Evolutionary conservation across 106 monocot species (phyloP).

Genomic region (Triglochin maritima): DNA sequence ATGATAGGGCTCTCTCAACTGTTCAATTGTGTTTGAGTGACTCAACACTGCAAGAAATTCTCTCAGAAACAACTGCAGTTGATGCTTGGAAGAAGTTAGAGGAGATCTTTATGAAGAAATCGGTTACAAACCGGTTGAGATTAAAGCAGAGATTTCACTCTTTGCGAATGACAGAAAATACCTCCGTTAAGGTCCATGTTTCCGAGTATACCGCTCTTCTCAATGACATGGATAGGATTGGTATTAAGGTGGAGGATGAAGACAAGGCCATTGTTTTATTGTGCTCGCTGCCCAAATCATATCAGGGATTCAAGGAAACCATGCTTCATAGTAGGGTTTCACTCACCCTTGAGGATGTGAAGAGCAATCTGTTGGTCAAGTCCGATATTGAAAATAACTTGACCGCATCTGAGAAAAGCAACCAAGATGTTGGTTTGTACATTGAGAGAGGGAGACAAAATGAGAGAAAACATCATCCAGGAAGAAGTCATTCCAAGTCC

Average conservation of each 20-base stretch:
- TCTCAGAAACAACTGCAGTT: not conserved
- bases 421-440: too few relatives aligned
- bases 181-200: not conserved
- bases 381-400: too few relatives aligned
- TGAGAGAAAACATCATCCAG: not conserved
- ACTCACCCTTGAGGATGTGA: not conserved
- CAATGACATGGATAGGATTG: not conserved
- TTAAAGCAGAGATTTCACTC: not conserved
- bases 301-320: not conserved
- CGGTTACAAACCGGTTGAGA: not conserved
- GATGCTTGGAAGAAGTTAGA: not conserved
- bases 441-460: too few relatives aligned
- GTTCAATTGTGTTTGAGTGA: not conserved
- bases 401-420: too few relatives aligned
- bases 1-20: not conserved
- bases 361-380: too few relatives aligned
- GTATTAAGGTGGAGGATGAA: not conserved
- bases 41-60: not conserved
- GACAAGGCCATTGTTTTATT: not conserved
- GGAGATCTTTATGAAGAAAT: not conserved
- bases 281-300: not conserved
- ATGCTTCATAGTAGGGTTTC: not conserved
- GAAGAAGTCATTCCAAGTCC: not conserved
- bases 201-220: not conserved
- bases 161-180: not conserved